A percentile compares a stretch with the other conserved stretches of the same genome.
These are phyloP conservation scores for Capsella bursapastoris DNA, from an alignment of 345 rosid species.

Conservation along the genomic window DNA sequence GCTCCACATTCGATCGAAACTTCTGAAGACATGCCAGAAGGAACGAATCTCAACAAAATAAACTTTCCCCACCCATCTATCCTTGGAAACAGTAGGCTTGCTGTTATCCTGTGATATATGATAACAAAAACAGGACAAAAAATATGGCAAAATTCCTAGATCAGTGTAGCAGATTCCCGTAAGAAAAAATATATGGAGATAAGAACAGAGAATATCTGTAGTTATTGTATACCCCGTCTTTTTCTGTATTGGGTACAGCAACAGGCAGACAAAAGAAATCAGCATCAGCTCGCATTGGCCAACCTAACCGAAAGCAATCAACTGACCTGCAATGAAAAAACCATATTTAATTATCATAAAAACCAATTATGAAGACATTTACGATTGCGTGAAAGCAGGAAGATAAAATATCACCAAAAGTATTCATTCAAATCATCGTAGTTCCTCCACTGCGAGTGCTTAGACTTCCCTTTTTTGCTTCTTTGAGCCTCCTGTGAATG, in stretches of 20 bases:
- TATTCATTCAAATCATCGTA: constrained; percentile 97
- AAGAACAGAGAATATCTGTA: constrained; percentile 27
- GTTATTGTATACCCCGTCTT: constrained; percentile 61
- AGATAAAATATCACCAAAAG: constrained; percentile 67
- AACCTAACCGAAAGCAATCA: constrained; percentile 95
- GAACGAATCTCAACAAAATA: constrained; percentile 98
- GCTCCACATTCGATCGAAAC: constrained; percentile 99
- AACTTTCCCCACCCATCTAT: constrained; percentile 94
- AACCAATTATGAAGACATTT: constrained; percentile 14
- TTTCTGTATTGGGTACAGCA: constrained; percentile 47
- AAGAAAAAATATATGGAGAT: not conserved
- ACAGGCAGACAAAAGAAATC: constrained; percentile 72
- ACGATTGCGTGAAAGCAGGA: not conserved
- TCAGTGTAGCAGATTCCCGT: constrained; percentile 15
- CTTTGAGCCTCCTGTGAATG: constrained; percentile 81
- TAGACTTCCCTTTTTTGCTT: constrained; percentile 84
- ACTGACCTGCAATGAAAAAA: constrained; percentile 68
- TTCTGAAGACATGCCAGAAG: constrained; percentile 97
- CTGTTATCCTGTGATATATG: constrained; percentile 60
- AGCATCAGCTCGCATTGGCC: constrained; percentile 99
- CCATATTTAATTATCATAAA: constrained; percentile 23
- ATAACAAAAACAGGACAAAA: constrained; percentile 1
- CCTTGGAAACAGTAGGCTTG: constrained; percentile 58
- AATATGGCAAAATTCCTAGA: not conserved
- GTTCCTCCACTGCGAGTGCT: constrained; percentile 99